These are phyloP conservation scores for Glycine tomentella DNA, from an alignment of 306 rosid species.

Conservation along the genomic window DNA sequence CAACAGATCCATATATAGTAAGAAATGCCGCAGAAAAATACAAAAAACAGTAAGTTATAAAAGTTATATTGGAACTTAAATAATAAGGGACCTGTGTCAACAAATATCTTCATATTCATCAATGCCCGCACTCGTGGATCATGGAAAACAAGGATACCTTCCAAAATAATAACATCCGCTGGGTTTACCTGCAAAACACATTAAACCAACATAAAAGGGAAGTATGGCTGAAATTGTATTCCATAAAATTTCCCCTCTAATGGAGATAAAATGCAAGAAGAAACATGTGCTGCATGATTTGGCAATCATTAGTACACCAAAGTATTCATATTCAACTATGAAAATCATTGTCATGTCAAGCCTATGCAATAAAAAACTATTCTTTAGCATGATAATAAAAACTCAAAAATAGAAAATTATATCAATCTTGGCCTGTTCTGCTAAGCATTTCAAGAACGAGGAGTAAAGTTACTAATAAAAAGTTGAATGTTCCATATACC, in stretches of 20 bases:
- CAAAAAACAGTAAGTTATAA: slow-evolving; percentile 4
- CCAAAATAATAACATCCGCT: slow-evolving; percentile 94
- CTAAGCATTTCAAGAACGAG: slow-evolving; percentile 3
- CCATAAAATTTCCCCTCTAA: slow-evolving; percentile 20
- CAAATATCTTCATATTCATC: slow-evolving; percentile 99
- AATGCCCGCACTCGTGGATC: slow-evolving; percentile 90
- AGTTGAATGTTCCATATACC: slow-evolving; percentile 59
- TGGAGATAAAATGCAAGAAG: not conserved
- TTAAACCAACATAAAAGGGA: slow-evolving; percentile 37
- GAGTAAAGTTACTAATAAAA: not conserved
- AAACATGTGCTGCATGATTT: slow-evolving; percentile 15
- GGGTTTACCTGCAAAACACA: slow-evolving; percentile 80
- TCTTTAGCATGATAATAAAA: slow-evolving; percentile 26
- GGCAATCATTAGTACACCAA: slow-evolving; percentile 25
- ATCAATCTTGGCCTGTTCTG: slow-evolving; percentile 20
- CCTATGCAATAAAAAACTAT: slow-evolving; percentile 21
- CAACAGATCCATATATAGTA: slow-evolving; percentile 23
- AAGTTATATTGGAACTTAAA: slow-evolving; percentile 38
- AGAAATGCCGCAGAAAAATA: slow-evolving; percentile 27
- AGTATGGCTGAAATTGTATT: slow-evolving; percentile 5
- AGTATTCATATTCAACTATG: slow-evolving; percentile 34
- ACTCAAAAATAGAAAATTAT: slow-evolving; percentile 10
- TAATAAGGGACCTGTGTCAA: slow-evolving; percentile 93
- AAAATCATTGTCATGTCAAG: slow-evolving; percentile 21
- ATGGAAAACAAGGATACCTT: slow-evolving; percentile 97